Base-by-base conservation (phyloP, 306 rosid species). In the Trichosanthes cucumerina region DNA sequence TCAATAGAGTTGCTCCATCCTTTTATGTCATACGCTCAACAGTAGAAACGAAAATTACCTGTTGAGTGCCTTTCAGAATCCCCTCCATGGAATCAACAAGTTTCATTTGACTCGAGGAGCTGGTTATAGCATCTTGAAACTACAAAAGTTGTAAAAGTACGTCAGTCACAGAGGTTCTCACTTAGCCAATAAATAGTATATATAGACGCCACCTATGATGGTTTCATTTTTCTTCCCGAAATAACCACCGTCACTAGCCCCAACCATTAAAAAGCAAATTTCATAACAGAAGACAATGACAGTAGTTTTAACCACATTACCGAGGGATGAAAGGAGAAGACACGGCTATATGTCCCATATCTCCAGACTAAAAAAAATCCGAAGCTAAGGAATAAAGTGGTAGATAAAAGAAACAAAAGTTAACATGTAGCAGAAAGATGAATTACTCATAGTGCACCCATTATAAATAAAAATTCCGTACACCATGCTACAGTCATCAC, bases 71-170 rank as follows among this genome's bases (percentile, higher is more conserved):
- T 88, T 82, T 92, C 81, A 90, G 80, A 85, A 95, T 87, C 84
- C 97, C 99, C 88, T 91, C 99, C 99, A 92, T 89, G 82, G 97
- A 92, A 79, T 83, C 88, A 75, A 88, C 81, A 41, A 95, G 93
- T 86, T 91, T 92, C 85, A 36, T 53, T 62, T 96, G 89, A 47
- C 99, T 93, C 24, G 83, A 89, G 19, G 85, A 53, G 82, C 89
- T 95, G 82, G 86, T 80, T 72, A 92, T 83, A 83, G 99, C 99
- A 80, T 86, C 92, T 89, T 91, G 97, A 86, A 95, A 95, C 97
- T 95, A 89, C 68, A 76, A 69, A 23, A 75, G 39, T 76, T 28
- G 36, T 41, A 38, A 77, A 15, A 7, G 54, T 43, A 21, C 36
- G 44, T 69, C 53, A 69, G 76, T 11, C 14, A 60, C 39, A 11